Evolutionary conservation across 352 stramenopile genomes (phyloP).

Genomic region (Phytophthora vignae): DNA sequence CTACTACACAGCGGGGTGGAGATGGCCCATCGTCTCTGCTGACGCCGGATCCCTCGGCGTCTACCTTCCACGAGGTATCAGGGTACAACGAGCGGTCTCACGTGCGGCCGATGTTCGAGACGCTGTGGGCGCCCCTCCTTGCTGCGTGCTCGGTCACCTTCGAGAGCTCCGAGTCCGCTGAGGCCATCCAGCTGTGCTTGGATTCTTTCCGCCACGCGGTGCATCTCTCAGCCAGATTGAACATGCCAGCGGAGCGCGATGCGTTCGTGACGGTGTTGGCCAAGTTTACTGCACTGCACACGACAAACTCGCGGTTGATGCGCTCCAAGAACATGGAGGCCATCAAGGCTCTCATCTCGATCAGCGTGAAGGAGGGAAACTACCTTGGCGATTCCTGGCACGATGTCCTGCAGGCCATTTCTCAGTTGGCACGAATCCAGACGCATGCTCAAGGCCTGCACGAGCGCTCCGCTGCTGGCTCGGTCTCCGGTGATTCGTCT

Average conservation of each 20-base stretch:
- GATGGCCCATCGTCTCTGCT: constrained; percentile 26
- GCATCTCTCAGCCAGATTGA: constrained; percentile 84
- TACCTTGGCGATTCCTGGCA: constrained; percentile 97
- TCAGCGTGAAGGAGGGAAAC: constrained; percentile 97
- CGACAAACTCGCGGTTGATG: constrained; percentile 93
- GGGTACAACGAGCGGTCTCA: constrained; percentile 77
- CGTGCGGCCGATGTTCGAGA: constrained; percentile 98
- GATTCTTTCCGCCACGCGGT: constrained; percentile 97
- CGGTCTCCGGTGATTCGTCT: constrained; percentile 54
- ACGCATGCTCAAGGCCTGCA: constrained; percentile 93
- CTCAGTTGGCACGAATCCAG: constrained; percentile 97
- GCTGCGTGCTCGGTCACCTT: constrained; percentile 97
- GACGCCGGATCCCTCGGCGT: constrained; percentile 36
- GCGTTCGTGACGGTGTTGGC: constrained; percentile 96
- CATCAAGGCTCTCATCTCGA: constrained; percentile 96
- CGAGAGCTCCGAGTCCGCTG: constrained; percentile 93
- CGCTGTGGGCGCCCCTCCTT: constrained; percentile 97
- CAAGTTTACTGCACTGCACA: constrained; percentile 97
- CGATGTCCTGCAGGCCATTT: constrained; percentile 97
- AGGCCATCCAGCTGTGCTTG: constrained; percentile 94
- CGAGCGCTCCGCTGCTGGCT: constrained; percentile 33
- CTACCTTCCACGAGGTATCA: constrained; percentile 71
- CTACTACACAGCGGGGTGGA: constrained; percentile 22
- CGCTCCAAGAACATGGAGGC: constrained; percentile 98
- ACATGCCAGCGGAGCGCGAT: constrained; percentile 94